phyloP scores from a whole-genome alignment of 441 rosid species.

The Syzygium malaccense region DNA sequence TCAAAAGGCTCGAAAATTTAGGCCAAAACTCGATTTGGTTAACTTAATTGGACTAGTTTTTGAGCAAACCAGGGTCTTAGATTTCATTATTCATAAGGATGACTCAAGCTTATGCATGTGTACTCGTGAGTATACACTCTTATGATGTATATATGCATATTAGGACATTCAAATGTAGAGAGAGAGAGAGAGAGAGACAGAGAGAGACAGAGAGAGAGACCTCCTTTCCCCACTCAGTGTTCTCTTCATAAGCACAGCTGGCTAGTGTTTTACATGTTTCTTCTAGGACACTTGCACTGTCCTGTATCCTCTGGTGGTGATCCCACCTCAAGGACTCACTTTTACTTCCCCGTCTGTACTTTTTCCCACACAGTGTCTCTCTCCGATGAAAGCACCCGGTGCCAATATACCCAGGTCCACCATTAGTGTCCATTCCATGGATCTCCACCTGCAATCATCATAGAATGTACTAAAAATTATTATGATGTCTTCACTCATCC shows the following conservation, averaged over 20 bases:
- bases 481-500: not conserved
- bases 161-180: not conserved
- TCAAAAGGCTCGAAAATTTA: not conserved
- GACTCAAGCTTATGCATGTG: not conserved
- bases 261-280: slow-evolving; percentile 18
- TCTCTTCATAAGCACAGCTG: slow-evolving; percentile 11
- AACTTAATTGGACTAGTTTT: not conserved
- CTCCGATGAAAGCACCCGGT: slow-evolving; percentile 30
- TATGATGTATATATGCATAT: not conserved
- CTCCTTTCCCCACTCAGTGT: slow-evolving; percentile 26
- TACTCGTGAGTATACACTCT: not conserved
- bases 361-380: slow-evolving; percentile 16
- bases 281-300: slow-evolving; percentile 4
- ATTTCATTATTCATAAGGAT: not conserved
- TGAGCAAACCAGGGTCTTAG: not conserved
- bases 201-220: slow-evolving; percentile 1
- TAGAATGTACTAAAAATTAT: not conserved
- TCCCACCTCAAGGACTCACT: not conserved
- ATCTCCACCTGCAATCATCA: slow-evolving; percentile 8
- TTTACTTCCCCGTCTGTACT: slow-evolving; percentile 1
- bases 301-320: not conserved
- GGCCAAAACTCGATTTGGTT: not conserved
- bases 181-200: not conserved
- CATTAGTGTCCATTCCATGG: slow-evolving; percentile 16
- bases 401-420: slow-evolving; percentile 17